These are phyloP conservation scores for Fistulifera solaris DNA, from an alignment of 108 stramenopile species.

Conservation along the genomic window DNA sequence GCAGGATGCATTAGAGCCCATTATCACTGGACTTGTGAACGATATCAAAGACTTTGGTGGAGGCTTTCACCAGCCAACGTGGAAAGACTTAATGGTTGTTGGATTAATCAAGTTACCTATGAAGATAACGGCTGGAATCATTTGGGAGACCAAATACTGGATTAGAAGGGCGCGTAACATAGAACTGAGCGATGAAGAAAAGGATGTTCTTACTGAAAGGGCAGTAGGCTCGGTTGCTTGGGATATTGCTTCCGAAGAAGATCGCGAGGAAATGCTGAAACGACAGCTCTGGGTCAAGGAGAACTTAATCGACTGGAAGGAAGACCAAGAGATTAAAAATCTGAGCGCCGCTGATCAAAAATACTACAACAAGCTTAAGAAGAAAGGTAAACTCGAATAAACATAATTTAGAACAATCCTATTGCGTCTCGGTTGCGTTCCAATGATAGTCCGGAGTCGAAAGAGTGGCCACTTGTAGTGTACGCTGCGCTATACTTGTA, in stretches of 20 bases:
- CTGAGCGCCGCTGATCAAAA: conserved; percentile 44
- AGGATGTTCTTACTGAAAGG: conserved; percentile 60
- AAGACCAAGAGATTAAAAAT: conserved; percentile 65
- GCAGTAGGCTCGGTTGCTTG: conserved; percentile 72
- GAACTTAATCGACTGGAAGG: conserved; percentile 65
- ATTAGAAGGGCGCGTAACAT: conserved; percentile 38
- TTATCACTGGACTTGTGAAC: conserved; percentile 54
- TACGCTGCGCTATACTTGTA: neutral
- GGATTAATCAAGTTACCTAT: conserved; percentile 51
- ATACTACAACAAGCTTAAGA: conserved; percentile 40
- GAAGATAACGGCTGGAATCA: conserved; percentile 23
- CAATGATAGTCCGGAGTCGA: too few species aligned
- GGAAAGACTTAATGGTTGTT: conserved; percentile 64
- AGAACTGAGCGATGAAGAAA: conserved; percentile 61
- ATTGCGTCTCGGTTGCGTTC: too few species aligned
- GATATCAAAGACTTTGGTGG: conserved; percentile 82
- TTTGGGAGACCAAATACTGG: conserved; percentile 61
- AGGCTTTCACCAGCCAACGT: conserved; percentile 80
- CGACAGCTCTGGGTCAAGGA: conserved; percentile 64
- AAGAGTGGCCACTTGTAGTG: neutral
- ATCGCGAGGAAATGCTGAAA: conserved; percentile 47
- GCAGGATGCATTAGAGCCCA: conserved; percentile 52
- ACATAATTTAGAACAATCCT: too few species aligned
- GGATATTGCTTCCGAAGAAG: conserved; percentile 63
- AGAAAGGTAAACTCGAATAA: conserved; percentile 22